Percentiles rank a stretch among this genome's conserved stretches.
Conservation (phyloP, 345 rosid genomes). For the Salix arbutifolia region DNA sequence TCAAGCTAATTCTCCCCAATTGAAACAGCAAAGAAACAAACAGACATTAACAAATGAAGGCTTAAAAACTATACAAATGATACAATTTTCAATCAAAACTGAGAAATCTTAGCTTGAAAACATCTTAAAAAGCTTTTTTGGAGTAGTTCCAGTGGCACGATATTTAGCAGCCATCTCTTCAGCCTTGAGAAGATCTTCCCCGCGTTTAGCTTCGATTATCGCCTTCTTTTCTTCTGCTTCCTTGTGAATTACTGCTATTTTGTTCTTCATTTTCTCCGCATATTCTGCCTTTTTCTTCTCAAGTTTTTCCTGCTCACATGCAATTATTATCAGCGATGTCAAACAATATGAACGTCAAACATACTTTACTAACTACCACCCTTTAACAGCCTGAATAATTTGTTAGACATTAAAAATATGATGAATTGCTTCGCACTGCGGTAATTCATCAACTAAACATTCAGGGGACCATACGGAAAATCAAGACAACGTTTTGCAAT, state of each 20-base stretch:
- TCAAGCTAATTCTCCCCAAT: conserved; percentile 9
- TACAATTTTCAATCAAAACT: not conserved
- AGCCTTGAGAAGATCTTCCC: conserved; percentile 83
- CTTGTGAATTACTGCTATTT: conserved; percentile 65
- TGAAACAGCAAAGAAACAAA: not conserved
- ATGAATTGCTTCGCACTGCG: not conserved
- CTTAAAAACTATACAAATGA: conserved; percentile 29
- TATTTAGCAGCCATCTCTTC: conserved; percentile 83
- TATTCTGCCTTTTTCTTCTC: conserved; percentile 75
- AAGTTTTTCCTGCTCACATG: conserved; percentile 51
- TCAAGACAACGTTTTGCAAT: not conserved
- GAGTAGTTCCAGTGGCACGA: conserved; percentile 69
- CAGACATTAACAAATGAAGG: conserved; percentile 16
- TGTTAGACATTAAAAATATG: too few species aligned
- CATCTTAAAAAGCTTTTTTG: conserved; percentile 59
- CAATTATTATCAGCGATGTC: not conserved
- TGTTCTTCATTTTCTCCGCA: conserved; percentile 82
- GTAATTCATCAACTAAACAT: not conserved
- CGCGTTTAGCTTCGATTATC: conserved; percentile 60
- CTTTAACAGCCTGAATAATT: not conserved
- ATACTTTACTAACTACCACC: not conserved
- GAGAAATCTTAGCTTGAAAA: conserved; percentile 22
- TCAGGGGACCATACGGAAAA: not conserved
- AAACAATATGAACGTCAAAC: not conserved
- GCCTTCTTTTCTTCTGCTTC: conserved; percentile 86